Percentiles rank a stretch among this genome's conserved stretches.
These are phyloP conservation scores for Diaporthe citriasiana DNA, from an alignment of 2,329 filamentous ascomycete species.

Conservation along the genomic window DNA sequence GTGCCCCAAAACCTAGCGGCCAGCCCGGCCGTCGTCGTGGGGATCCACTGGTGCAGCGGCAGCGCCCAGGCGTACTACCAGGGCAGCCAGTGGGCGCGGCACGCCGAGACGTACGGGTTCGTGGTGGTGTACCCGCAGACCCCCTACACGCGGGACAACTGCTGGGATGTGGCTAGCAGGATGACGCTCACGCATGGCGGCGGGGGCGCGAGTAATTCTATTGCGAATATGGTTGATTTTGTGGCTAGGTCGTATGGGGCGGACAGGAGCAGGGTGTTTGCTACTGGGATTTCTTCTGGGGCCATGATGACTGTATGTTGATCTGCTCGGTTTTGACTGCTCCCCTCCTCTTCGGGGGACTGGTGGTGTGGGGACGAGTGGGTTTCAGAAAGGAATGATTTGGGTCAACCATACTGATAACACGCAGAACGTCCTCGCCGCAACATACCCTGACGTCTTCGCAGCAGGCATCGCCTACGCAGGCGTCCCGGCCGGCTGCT, in stretches of 20 bases:
- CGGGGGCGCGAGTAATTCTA: conserved; percentile 68
- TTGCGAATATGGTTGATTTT: conserved; percentile 65
- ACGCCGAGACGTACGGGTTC: conserved; percentile 58
- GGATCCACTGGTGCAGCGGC: conserved; percentile 67
- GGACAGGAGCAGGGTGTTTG: conserved; percentile 66
- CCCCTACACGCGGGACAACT: conserved; percentile 59
- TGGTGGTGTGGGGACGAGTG: no score
- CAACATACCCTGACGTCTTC: conserved; percentile 63
- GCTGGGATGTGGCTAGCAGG: conserved; percentile 71
- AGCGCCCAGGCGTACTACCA: conserved; percentile 63
- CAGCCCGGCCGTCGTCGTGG: conserved; percentile 17
- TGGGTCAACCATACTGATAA: conserved; percentile 43
- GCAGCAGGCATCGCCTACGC: conserved; percentile 60
- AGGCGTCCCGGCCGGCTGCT: conserved; percentile 61
- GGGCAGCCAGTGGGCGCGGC: conserved; percentile 62
- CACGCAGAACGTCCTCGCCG: conserved; percentile 54
- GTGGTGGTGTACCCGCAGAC: conserved; percentile 69
- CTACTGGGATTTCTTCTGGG: conserved; percentile 64
- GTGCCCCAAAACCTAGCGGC: conserved; percentile 46
- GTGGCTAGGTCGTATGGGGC: conserved; percentile 57
- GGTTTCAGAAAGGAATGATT: no score
- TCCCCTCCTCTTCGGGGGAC: no score
- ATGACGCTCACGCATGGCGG: conserved; percentile 67
- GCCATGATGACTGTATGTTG: conserved; percentile 63
- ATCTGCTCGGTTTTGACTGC: conserved; percentile 48